phyloP scores from a whole-genome alignment of 352 stramenopile genomes.

The Aphanomyces stellatus region DNA sequence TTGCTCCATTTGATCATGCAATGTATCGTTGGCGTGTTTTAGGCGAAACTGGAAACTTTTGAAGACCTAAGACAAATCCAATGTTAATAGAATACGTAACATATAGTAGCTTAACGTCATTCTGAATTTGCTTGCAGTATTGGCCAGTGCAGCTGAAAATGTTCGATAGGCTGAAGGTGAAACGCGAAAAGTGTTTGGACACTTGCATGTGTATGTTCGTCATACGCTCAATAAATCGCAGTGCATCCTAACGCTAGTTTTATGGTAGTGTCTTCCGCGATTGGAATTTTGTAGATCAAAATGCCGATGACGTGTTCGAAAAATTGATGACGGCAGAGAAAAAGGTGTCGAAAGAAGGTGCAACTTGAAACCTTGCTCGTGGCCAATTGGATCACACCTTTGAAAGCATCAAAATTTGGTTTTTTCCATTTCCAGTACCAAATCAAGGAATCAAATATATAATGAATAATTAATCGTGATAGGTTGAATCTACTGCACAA shows the following conservation, averaged over 20 bases:
- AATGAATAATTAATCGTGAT: background rate
- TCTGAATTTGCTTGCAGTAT: too few species aligned
- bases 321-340: conserved; percentile 81
- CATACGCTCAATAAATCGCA: background rate
- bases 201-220: conserved; percentile 71
- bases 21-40: too few species aligned
- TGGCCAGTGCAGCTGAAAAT: too few species aligned
- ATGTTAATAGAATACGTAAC: too few species aligned
- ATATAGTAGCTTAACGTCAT: too few species aligned
- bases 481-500: conserved; percentile 53
- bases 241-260: background rate
- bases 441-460: too few species aligned
- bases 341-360: conserved; percentile 66
- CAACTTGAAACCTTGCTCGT: conserved; percentile 68
- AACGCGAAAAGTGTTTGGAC: conserved; percentile 75
- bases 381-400: conserved; percentile 70
- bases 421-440: conserved; percentile 72
- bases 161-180: too few species aligned
- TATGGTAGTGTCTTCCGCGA: conserved; percentile 69
- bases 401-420: conserved; percentile 80
- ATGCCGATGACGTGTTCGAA: conserved; percentile 63
- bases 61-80: too few species aligned
- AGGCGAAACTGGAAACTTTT: too few species aligned
- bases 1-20: too few species aligned
- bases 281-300: conserved; percentile 83